Conservation (phyloP, 345 rosid species). For the Dipteronia sinensis region DNA sequence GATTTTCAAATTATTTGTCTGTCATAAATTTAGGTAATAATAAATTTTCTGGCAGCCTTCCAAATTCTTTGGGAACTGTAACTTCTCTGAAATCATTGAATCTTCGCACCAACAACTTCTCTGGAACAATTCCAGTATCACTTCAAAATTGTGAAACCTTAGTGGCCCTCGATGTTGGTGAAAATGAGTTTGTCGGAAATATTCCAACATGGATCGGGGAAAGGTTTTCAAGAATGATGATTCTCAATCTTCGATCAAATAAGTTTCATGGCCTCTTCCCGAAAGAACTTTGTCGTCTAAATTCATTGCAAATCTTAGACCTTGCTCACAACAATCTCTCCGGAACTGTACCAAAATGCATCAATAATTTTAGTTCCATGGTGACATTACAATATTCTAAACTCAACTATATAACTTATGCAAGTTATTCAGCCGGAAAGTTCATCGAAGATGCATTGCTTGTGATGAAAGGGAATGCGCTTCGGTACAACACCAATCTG, state of each 20-base stretch:
- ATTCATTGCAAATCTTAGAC: not conserved
- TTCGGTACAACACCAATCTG: not conserved
- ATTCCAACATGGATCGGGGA: slow-evolving; percentile 18
- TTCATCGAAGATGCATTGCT: not conserved
- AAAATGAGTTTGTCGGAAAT: slow-evolving; percentile 1
- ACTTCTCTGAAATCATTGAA: not conserved
- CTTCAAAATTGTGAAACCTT: not conserved
- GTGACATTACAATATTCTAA: not conserved
- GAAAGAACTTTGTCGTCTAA: slow-evolving; percentile 9
- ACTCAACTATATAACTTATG: not conserved
- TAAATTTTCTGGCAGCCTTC: slow-evolving; percentile 1
- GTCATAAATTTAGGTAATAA: slow-evolving; percentile 11
- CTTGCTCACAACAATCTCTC: not conserved
- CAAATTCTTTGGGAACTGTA: not conserved
- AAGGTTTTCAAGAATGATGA: not conserved
- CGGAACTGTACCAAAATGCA: not conserved
- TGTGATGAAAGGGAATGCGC: not conserved
- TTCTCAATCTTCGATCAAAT: slow-evolving; percentile 22
- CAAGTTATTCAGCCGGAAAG: not conserved
- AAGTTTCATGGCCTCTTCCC: slow-evolving; percentile 26
- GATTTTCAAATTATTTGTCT: not conserved
- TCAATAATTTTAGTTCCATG: not conserved
- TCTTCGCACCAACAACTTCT: not conserved
- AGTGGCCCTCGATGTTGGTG: not conserved
- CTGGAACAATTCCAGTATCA: not conserved